These are phyloP conservation scores for Cryptococcus wingfieldii DNA, from an alignment of 1,284 basidiomycete genomes.

Conservation along the genomic window DNA sequence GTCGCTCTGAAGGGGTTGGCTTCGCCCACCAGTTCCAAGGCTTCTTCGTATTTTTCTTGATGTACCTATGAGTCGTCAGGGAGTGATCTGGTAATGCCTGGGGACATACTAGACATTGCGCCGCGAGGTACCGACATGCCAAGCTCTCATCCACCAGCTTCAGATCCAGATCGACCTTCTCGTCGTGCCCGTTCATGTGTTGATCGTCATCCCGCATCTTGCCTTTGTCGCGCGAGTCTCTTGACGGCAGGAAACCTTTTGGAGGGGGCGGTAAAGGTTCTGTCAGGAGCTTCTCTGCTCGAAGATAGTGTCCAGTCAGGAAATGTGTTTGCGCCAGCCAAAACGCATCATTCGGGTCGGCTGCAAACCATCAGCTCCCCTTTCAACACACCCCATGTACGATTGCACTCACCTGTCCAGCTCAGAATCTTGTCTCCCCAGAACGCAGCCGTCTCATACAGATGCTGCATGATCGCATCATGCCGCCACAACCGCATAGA, in stretches of 20 bases:
- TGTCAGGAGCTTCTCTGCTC: conserved; percentile 85
- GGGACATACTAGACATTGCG: conserved; percentile 69
- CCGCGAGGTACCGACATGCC: conserved; percentile 87
- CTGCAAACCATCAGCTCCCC: conserved; percentile 49
- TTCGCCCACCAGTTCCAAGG: conserved; percentile 88
- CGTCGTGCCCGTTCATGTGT: conserved; percentile 7
- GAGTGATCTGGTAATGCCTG: neutral
- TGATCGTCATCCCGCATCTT: conserved; percentile 21
- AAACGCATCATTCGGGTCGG: conserved; percentile 93
- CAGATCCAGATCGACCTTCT: conserved; percentile 6
- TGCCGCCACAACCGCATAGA: conserved; percentile 96
- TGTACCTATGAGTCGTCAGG: conserved; percentile 55
- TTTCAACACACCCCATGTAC: neutral
- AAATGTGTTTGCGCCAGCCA: conserved; percentile 98
- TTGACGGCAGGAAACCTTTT: conserved; percentile 1
- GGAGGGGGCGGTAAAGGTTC: conserved; percentile 57
- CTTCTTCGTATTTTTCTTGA: conserved; percentile 88
- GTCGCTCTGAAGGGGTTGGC: conserved; percentile 76
- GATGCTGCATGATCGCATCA: conserved; percentile 95
- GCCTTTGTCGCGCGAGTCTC: conserved; percentile 6
- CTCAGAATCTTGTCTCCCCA: conserved; percentile 96
- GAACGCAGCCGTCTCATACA: conserved; percentile 95
- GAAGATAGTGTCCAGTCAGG: conserved; percentile 87
- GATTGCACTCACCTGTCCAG: conserved; percentile 76
- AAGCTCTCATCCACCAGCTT: conserved; percentile 81